phyloP scores from a whole-genome alignment of 78 protist species.

The Speleostelium caveatum region DNA sequence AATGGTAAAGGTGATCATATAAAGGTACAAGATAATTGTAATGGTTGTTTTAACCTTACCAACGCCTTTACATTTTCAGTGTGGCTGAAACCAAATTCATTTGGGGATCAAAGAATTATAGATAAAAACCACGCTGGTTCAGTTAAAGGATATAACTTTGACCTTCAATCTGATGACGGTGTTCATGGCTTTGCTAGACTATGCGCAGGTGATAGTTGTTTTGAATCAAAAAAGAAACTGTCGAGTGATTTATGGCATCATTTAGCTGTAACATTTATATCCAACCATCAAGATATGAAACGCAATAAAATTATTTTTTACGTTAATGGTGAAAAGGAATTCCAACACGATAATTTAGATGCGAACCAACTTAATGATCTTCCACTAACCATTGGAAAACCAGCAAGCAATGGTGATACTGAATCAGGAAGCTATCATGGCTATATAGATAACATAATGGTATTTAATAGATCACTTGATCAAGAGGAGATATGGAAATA shows the following conservation, averaged over 20 bases:
- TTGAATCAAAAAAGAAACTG: neutral
- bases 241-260: constrained; percentile 51
- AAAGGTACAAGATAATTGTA: neutral
- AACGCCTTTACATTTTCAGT: constrained; percentile 33
- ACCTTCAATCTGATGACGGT: constrained; percentile 3
- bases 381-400: constrained; percentile 29
- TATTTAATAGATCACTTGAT: constrained; percentile 25
- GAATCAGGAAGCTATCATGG: constrained; percentile 25
- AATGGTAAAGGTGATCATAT: constrained; percentile 59
- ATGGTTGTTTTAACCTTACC: neutral
- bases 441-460: constrained; percentile 19
- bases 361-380: neutral
- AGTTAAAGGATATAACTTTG: constrained; percentile 32
- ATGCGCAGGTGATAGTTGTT: constrained; percentile 31
- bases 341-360: constrained; percentile 2
- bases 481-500: neutral
- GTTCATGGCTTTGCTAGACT: constrained; percentile 6
- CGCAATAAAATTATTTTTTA: constrained; percentile 13
- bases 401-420: neutral
- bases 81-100: constrained; percentile 52
- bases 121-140: constrained; percentile 20
- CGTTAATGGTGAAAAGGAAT: constrained; percentile 24
- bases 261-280: neutral
- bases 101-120: constrained; percentile 57
- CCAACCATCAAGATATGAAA: constrained; percentile 1